Percentiles rank a stretch among this genome's conserved stretches.
Conservation (phyloP, 805 yeast species). For the Candida schatavii region DNA sequence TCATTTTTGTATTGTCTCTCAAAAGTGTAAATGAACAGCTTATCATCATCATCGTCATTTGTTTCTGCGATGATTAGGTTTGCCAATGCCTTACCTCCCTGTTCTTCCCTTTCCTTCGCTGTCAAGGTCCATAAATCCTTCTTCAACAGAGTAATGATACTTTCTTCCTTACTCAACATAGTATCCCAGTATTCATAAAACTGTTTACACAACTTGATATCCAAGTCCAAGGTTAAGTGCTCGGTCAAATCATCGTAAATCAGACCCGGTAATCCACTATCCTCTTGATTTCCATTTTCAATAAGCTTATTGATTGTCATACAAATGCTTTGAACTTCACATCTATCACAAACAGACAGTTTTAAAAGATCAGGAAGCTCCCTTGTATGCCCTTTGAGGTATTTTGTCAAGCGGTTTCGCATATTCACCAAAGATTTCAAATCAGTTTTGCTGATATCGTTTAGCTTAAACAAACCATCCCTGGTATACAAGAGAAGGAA, state of each 20-base stretch:
- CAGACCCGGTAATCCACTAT: slow-evolving; percentile 50
- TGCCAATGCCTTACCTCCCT: slow-evolving; percentile 59
- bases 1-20: slow-evolving; percentile 26
- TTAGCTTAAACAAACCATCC: slow-evolving; percentile 50
- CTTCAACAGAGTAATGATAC: slow-evolving; percentile 47
- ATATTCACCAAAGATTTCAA: slow-evolving; percentile 65
- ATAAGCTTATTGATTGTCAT: slow-evolving; percentile 60
- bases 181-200: slow-evolving; percentile 76
- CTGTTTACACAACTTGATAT: slow-evolving; percentile 34
- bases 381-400: slow-evolving; percentile 48
- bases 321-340: slow-evolving; percentile 56
- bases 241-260: slow-evolving; percentile 48
- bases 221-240: slow-evolving; percentile 39
- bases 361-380: slow-evolving; percentile 53
- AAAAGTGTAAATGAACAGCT: slow-evolving; percentile 47
- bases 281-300: slow-evolving; percentile 56
- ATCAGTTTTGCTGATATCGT: slow-evolving; percentile 54
- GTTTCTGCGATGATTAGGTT: slow-evolving; percentile 40
- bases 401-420: slow-evolving; percentile 67
- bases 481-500: slow-evolving; percentile 76
- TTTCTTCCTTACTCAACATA: slow-evolving; percentile 71
- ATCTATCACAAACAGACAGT: slow-evolving; percentile 57
- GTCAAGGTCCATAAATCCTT: slow-evolving; percentile 70
- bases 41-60: slow-evolving; percentile 19
- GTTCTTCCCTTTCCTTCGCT: slow-evolving; percentile 55